Conservation (phyloP, 192 early-diverging fungal species). For the Coemansia sp. region DNA sequence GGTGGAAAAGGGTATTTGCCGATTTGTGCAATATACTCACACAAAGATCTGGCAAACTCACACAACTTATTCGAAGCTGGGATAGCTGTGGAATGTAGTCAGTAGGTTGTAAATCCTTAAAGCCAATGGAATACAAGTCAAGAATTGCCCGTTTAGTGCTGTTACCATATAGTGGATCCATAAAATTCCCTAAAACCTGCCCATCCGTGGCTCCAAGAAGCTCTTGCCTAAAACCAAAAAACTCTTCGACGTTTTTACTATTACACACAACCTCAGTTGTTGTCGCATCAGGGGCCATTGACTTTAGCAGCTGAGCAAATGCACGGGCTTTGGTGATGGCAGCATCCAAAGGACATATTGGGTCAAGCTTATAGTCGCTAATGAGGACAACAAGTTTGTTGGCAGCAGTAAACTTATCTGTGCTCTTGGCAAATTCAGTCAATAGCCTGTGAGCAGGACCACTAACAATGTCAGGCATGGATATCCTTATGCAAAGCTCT, state of each 20-base stretch:
- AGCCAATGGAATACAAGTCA: no score
- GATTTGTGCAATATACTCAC: background rate
- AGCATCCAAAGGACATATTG: background rate
- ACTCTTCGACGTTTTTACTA: no score
- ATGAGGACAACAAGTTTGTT: background rate
- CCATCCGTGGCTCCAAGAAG: no score
- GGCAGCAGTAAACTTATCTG: background rate
- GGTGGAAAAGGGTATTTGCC: background rate
- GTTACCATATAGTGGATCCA: background rate
- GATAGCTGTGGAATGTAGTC: no score
- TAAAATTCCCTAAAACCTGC: no score
- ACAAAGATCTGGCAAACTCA: background rate
- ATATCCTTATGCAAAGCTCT: background rate
- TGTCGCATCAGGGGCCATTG: background rate
- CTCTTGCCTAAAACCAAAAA: no score
- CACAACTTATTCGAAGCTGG: no score
- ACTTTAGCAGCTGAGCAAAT: background rate
- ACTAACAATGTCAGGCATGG: background rate
- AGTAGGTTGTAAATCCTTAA: no score
- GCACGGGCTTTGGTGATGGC: background rate
- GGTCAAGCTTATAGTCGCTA: background rate
- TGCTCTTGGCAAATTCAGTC: background rate
- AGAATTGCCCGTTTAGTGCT: no score
- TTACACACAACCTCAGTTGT: background rate
- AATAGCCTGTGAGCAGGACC: background rate